Percentiles rank a stretch among this genome's conserved stretches.
Evolutionary conservation across 1,139 yeast genomes (phyloP).

Genomic region (Saccharomyces pastorianus): DNA sequence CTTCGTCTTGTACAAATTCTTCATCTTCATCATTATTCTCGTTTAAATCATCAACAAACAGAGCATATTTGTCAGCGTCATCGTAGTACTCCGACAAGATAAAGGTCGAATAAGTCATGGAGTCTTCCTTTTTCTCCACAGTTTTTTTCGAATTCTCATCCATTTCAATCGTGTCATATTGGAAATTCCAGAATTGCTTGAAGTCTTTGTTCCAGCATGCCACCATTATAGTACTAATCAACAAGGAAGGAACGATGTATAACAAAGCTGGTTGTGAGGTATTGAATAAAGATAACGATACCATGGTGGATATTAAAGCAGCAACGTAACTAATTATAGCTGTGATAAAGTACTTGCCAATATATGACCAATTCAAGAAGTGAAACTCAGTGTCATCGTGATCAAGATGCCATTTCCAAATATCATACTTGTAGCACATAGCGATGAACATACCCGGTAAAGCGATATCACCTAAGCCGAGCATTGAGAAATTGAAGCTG

Average conservation of each 20-base stretch:
- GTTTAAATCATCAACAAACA: conserved; percentile 1
- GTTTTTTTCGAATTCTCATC: conserved; percentile 6
- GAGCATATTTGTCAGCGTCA: conserved; percentile 13
- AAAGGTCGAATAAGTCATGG: conserved; percentile 11
- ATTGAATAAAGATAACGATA: conserved; percentile 35
- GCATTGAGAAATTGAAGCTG: conserved; percentile 31
- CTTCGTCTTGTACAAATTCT: too few relatives aligned
- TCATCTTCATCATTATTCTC: too few relatives aligned
- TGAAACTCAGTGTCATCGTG: conserved; percentile 22
- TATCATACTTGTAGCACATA: conserved; percentile 23
- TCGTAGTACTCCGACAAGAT: conserved; percentile 13
- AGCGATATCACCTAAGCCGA: conserved; percentile 42
- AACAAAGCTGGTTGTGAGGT: conserved; percentile 62
- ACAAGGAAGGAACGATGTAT: conserved; percentile 49
- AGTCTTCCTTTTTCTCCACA: neutral
- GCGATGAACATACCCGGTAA: conserved; percentile 24
- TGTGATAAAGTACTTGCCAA: conserved; percentile 17
- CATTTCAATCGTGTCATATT: conserved; percentile 18
- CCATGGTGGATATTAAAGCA: conserved; percentile 40
- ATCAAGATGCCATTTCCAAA: conserved; percentile 23
- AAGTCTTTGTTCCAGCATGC: conserved; percentile 39
- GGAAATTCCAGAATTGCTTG: conserved; percentile 34
- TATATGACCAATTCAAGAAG: conserved; percentile 15
- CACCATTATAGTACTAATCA: conserved; percentile 31
- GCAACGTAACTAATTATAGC: conserved; percentile 32